Base-by-base conservation (phyloP, 352 stramenopile species). In the Phytophthora pinifolia region DNA sequence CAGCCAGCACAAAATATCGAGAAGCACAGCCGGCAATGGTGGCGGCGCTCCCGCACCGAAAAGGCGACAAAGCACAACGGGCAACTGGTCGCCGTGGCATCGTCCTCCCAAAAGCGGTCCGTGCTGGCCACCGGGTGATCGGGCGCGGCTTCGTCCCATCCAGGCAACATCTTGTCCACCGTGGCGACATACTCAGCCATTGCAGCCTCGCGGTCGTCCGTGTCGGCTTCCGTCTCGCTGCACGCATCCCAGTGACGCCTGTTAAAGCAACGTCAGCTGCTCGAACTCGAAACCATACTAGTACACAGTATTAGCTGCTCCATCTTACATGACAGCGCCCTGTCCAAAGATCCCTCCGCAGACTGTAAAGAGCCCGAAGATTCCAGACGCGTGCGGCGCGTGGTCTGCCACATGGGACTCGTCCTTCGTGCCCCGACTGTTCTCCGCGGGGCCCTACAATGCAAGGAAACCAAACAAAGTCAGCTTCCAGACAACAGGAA, bases 11-110 rank as follows among this genome's bases (percentile, higher is more conserved):
- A 92, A 37, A 84, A 92, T 13, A 92, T 84, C 14, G 83, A 70
- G 54, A 92, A 64, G 61, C 82, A 92, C 46, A 89, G 59, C 9
- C 79, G 82, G 47, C 82, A 92, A 51, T 92, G 82, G 22, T 89
- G 82, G 7, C 82, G 75, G 10, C 82, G 79, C 17, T 61, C 54
- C 4, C 63, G 59, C 15, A 70, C 44, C 2, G 60, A 54, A 49
- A 92, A 92, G 25, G 35, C n/a, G 17, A 54, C 54, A 18, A 64
- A 69, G 37, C 82, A 92, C 45, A 67, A 57, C 25, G 79, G 60
- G 42, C 81, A 92, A 31, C 76, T 55, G 2, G 55, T 54, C 6
- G 54, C 59, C 0, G 57, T 46, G 1, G 62, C 20, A 43, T 92
- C 81, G 45, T 88, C 77, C 34, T 81, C 66, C 79, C 81, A 92